Percentiles rank a stretch among this genome's conserved stretches.
Evolutionary conservation across 768 basidiomycete species (phyloP).

Genomic region (Solioccasus polychromus): DNA sequence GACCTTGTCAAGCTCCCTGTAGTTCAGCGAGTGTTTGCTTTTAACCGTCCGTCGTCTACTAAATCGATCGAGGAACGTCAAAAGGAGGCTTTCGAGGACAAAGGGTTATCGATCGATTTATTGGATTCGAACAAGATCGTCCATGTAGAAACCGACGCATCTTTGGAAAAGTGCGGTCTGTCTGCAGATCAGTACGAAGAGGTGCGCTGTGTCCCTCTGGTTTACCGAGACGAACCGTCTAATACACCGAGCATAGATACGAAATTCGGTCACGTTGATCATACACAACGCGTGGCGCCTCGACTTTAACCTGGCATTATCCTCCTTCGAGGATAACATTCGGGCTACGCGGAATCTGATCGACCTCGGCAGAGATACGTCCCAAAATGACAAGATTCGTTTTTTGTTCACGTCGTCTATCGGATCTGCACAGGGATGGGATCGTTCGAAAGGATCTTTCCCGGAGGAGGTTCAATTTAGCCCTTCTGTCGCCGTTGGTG

Average conservation of each 20-base stretch:
- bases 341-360: constrained; percentile 36
- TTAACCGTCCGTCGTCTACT: constrained; percentile 29
- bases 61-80: constrained; percentile 26
- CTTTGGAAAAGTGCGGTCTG: constrained; percentile 31
- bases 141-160: constrained; percentile 33
- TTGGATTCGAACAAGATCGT: constrained; percentile 31
- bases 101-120: constrained; percentile 27
- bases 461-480: constrained; percentile 35
- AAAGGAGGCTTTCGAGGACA: constrained; percentile 25
- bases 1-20: constrained; percentile 20
- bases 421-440: constrained; percentile 32
- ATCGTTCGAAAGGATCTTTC: constrained; percentile 26
- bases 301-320: constrained; percentile 40
- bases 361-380: constrained; percentile 30
- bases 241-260: constrained; percentile 23
- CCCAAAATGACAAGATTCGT: constrained; percentile 25
- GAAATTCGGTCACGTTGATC: constrained; percentile 32
- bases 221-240: neutral
- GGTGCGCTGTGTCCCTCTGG: neutral
- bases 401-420: constrained; percentile 43
- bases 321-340: constrained; percentile 43
- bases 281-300: no score
- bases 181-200: constrained; percentile 18
- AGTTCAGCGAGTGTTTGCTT: constrained; percentile 32
- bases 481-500: constrained; percentile 33